A percentile compares a stretch with the other conserved stretches of the same genome.
Conservation (phyloP, 768 basidiomycete species). For the Leccinellum luteum region DNA sequence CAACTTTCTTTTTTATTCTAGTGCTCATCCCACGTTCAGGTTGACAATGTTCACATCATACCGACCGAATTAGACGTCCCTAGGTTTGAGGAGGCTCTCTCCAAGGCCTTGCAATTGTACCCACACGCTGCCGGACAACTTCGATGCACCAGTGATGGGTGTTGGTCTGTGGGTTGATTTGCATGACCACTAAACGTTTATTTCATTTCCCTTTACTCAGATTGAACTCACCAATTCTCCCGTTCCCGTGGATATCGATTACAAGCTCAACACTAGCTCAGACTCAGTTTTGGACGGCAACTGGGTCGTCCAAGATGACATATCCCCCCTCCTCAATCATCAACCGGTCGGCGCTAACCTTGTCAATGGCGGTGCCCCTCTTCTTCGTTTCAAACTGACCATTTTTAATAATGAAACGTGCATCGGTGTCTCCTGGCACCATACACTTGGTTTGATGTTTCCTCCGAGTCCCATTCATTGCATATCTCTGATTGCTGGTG, state of each 20-base stretch:
- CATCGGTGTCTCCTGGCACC: conserved; percentile 36
- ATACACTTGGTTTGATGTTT: conserved; percentile 28
- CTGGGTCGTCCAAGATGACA: conserved; percentile 28
- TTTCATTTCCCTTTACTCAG: conserved; percentile 12
- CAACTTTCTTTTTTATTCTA: neutral
- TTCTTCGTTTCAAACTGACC: conserved; percentile 29
- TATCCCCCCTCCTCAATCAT: conserved; percentile 17
- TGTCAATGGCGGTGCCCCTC: conserved; percentile 17
- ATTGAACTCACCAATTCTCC: conserved; percentile 23
- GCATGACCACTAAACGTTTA: neutral
- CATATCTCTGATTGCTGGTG: neutral
- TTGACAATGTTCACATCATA: conserved; percentile 22
- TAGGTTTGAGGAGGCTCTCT: conserved; percentile 25
- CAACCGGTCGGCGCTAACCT: conserved; percentile 11
- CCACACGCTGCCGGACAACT: conserved; percentile 27
- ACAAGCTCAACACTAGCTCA: conserved; percentile 4
- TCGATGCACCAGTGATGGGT: conserved; percentile 1
- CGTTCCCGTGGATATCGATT: neutral
- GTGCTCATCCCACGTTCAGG: conserved; percentile 3
- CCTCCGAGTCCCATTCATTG: neutral
- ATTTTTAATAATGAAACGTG: conserved; percentile 24
- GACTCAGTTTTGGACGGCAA: conserved; percentile 18
- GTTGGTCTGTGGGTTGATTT: conserved; percentile 21
- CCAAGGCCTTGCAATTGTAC: conserved; percentile 20
- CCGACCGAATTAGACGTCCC: conserved; percentile 11